Conservation (phyloP, 331 rosid species). For the Malus hybrid region DNA sequence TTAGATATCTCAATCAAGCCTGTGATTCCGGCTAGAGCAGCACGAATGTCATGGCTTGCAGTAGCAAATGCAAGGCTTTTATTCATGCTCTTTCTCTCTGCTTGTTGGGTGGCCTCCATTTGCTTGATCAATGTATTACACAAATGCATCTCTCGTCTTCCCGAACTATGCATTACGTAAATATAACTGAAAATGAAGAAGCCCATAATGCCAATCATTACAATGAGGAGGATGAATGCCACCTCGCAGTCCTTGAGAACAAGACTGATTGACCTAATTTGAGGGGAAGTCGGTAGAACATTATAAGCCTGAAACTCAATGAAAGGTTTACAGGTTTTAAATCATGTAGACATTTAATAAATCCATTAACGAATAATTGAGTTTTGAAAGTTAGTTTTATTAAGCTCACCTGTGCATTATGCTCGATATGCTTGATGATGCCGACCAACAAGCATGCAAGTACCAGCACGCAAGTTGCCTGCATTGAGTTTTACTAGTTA, state of each 20-base stretch:
- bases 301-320: constrained; percentile 41
- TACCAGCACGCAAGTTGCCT: constrained; percentile 36
- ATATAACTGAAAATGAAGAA: constrained; percentile 27
- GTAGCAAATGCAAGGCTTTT: constrained; percentile 54
- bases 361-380: too few relatives aligned
- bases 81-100: constrained; percentile 66
- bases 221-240: constrained; percentile 29
- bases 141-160: constrained; percentile 47
- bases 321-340: too few relatives aligned
- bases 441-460: constrained; percentile 19
- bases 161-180: constrained; percentile 13
- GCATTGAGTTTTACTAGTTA: neutral
- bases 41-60: constrained; percentile 78
- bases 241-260: constrained; percentile 16
- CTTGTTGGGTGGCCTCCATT: constrained; percentile 67
- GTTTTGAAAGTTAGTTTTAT: neutral
- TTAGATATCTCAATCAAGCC: constrained; percentile 54
- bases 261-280: constrained; percentile 12
- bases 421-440: constrained; percentile 21
- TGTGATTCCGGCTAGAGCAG: constrained; percentile 55
- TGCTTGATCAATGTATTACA: constrained; percentile 56
- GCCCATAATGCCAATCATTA: constrained; percentile 12
- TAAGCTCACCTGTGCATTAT: neutral
- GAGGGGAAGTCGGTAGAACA: constrained; percentile 29
- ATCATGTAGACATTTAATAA: too few relatives aligned